Evolutionary conservation across 768 basidiomycete genomes (phyloP).

Genomic region (Sutorius australiensis): DNA sequence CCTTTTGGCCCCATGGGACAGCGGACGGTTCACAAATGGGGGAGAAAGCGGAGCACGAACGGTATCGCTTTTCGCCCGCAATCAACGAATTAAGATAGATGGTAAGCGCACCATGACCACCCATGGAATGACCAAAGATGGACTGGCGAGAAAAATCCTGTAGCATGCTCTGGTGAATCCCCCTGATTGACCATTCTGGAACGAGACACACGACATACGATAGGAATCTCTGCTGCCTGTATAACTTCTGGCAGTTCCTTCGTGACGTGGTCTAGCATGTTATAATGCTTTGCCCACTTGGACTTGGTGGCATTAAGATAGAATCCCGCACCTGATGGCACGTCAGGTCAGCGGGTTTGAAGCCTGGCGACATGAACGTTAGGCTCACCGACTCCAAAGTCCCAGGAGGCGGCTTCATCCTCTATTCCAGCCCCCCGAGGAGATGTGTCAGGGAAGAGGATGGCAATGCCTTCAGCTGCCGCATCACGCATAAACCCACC

Average conservation of each 20-base stretch:
- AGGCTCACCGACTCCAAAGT: conserved; percentile 75
- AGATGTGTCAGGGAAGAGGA: conserved; percentile 92
- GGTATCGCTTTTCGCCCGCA: conserved; percentile 58
- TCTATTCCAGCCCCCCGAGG: conserved; percentile 87
- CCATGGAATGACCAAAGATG: conserved; percentile 97
- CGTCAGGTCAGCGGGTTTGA: conserved; percentile 1
- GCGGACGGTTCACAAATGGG: conserved; percentile 83
- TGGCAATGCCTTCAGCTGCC: conserved; percentile 77
- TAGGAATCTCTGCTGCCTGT: conserved; percentile 65
- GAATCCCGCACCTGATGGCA: conserved; percentile 74
- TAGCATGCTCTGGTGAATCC: background rate
- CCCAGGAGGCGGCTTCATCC: conserved; percentile 80
- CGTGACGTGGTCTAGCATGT: conserved; percentile 85
- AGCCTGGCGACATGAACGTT: background rate
- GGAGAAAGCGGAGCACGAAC: conserved; percentile 86
- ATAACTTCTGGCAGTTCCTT: conserved; percentile 82
- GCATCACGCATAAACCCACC: conserved; percentile 89
- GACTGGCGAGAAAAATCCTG: conserved; percentile 83
- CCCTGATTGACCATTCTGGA: background rate
- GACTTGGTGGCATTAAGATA: conserved; percentile 88
- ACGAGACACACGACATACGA: conserved; percentile 49
- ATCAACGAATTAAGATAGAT: conserved; percentile 73
- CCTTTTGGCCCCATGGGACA: conserved; percentile 90
- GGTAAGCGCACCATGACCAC: conserved; percentile 91
- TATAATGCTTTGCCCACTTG: conserved; percentile 71